Percentiles rank a stretch among this genome's conserved stretches.
Conservation (phyloP, 1,139 yeast species). For the Saccharomyces pastorianus region DNA sequence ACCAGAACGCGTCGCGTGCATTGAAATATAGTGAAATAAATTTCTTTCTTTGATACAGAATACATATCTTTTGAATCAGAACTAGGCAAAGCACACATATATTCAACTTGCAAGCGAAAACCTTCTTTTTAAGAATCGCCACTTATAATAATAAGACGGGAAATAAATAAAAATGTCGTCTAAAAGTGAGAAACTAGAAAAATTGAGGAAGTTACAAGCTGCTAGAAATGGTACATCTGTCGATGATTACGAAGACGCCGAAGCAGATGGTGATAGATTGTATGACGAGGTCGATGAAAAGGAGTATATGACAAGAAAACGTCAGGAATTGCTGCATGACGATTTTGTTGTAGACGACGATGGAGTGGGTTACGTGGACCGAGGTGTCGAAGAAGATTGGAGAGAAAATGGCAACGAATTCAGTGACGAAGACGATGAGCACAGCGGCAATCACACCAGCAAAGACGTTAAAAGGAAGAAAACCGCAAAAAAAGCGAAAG, state of each 20-base stretch:
- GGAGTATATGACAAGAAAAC: constrained; percentile 64
- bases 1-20: neutral
- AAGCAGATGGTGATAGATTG: constrained; percentile 41
- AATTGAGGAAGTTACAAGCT: constrained; percentile 22
- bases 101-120: neutral
- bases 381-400: constrained; percentile 81
- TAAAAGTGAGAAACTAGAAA: constrained; percentile 19
- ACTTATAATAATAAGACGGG: neutral
- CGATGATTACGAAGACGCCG: constrained; percentile 27
- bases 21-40: neutral
- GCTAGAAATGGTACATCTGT: constrained; percentile 16
- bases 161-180: neutral
- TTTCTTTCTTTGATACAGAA: neutral
- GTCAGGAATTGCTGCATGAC: constrained; percentile 75
- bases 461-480: constrained; percentile 28
- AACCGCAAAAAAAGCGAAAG: constrained; percentile 12
- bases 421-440: constrained; percentile 16
- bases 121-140: no score
- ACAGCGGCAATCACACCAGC: constrained; percentile 15
- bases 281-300: constrained; percentile 86
- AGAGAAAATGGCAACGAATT: constrained; percentile 26
- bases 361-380: constrained; percentile 77
- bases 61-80: neutral
- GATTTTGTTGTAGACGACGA: constrained; percentile 92
- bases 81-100: neutral